phyloP scores from a whole-genome alignment of 192 early-diverging fungal species.

The Piromyces sp. region DNA sequence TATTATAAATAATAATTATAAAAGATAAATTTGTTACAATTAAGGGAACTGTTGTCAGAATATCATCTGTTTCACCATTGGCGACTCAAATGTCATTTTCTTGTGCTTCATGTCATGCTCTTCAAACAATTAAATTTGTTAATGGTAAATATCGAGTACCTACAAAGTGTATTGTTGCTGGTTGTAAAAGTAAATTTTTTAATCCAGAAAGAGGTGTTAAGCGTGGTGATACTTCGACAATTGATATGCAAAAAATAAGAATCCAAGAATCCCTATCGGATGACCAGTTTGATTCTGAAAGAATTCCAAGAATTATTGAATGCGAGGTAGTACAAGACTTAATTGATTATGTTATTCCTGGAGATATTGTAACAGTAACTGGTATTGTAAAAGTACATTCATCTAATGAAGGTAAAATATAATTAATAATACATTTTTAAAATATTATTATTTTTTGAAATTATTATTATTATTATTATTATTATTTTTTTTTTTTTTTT shows the following conservation, averaged over 20 bases:
- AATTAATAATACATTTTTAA: neutral
- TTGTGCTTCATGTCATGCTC: slow-evolving; percentile 17
- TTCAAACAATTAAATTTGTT: slow-evolving; percentile 32
- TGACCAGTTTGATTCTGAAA: slow-evolving; percentile 43
- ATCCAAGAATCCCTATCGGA: slow-evolving; percentile 66
- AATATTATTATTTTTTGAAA: slow-evolving; percentile 1
- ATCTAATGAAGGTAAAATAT: slow-evolving; percentile 35
- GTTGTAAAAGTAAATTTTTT: slow-evolving; percentile 51
- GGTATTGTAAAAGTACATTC: slow-evolving; percentile 60
- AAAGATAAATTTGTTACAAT: slow-evolving; percentile 46
- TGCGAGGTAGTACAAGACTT: slow-evolving; percentile 57
- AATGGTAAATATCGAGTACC: slow-evolving; percentile 50
- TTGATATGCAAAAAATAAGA: slow-evolving; percentile 60
- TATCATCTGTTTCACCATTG: slow-evolving; percentile 51
- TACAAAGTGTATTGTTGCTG: slow-evolving; percentile 30
- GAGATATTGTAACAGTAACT: slow-evolving; percentile 58
- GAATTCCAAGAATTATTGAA: slow-evolving; percentile 60
- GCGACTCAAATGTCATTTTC: slow-evolving; percentile 41
- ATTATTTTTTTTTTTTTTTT: neutral
- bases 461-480: neutral
- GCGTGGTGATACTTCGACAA: slow-evolving; percentile 29
- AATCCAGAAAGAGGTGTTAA: slow-evolving; percentile 27
- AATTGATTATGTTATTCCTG: slow-evolving; percentile 61
- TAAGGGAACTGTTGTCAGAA: slow-evolving; percentile 62
- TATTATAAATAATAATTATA: neutral